Conservation (phyloP, 805 yeast species). For the Saccharomycopsis fermentans region DNA sequence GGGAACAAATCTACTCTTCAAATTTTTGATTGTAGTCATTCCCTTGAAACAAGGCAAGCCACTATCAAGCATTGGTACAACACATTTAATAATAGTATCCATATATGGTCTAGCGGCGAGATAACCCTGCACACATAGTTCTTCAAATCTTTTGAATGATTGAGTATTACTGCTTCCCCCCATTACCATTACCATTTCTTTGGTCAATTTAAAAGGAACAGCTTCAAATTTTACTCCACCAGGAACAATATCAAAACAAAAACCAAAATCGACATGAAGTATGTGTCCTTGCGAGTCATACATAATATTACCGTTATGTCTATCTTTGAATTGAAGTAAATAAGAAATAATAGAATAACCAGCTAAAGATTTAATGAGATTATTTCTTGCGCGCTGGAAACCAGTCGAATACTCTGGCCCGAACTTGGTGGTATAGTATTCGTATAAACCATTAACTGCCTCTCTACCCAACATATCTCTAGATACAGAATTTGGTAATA, state of each 20-base stretch:
- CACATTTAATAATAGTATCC: conserved; percentile 76
- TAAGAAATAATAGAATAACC: conserved; percentile 91
- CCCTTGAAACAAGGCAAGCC: conserved; percentile 96
- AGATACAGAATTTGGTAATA: conserved; percentile 86
- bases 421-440: conserved; percentile 82
- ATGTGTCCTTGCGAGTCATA: conserved; percentile 93
- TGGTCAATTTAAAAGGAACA: conserved; percentile 94
- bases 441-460: conserved; percentile 94
- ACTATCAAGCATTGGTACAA: conserved; percentile 85
- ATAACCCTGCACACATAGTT: conserved; percentile 85
- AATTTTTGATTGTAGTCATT: conserved; percentile 62
- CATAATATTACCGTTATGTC: conserved; percentile 97
- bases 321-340: conserved; percentile 85
- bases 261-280: conserved; percentile 94
- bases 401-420: conserved; percentile 90
- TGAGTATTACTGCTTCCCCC: conserved; percentile 85
- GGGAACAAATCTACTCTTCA: conserved; percentile 73
- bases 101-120: conserved; percentile 81
- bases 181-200: conserved; percentile 92
- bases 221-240: conserved; percentile 98
- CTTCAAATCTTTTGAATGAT: conserved; percentile 90
- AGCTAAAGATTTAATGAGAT: conserved; percentile 87
- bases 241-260: conserved; percentile 96
- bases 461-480: conserved; percentile 98
- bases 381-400: conserved; percentile 84